A percentile compares a stretch with the other conserved stretches of the same genome.
Evolutionary conservation across 2,329 filamentous ascomycete genomes (phyloP).

Genomic region (Ceratocystis huliohia): DNA sequence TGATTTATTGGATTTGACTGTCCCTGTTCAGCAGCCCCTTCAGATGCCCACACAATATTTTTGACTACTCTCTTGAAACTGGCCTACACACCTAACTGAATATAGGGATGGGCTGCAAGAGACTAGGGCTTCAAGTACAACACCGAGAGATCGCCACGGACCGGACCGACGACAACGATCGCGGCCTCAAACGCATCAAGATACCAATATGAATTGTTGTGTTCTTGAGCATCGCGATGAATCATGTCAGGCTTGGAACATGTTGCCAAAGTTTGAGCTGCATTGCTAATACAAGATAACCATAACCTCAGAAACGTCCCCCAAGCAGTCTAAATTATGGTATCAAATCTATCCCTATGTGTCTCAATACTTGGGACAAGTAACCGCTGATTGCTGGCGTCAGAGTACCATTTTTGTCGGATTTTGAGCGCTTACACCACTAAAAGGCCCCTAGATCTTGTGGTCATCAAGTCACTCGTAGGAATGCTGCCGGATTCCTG

Average conservation of each 20-base stretch:
- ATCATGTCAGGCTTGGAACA: not conserved
- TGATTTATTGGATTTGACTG: conserved; percentile 6
- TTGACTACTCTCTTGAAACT: not conserved
- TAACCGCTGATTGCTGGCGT: not conserved
- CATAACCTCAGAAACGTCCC: not conserved
- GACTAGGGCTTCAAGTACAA: not conserved
- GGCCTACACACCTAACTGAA: not conserved
- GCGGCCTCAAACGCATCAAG: too few relatives aligned
- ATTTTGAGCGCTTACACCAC: not conserved
- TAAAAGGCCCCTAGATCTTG: not conserved
- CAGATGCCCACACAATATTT: not conserved
- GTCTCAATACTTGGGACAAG: conserved; percentile 7
- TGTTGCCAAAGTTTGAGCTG: not conserved
- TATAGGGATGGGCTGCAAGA: not conserved
- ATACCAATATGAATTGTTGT: not conserved
- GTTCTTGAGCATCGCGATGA: not conserved
- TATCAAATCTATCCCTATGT: conserved; percentile 4
- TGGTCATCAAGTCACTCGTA: not conserved
- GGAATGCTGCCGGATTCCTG: conserved; percentile 15
- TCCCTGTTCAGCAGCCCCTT: not conserved
- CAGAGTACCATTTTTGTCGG: not conserved
- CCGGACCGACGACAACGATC: not conserved
- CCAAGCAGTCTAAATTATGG: not conserved
- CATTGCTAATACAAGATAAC: not conserved
- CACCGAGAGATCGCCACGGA: not conserved